Conservation (phyloP, 352 stramenopile genomes). For the Pythium dissotocum region DNA sequence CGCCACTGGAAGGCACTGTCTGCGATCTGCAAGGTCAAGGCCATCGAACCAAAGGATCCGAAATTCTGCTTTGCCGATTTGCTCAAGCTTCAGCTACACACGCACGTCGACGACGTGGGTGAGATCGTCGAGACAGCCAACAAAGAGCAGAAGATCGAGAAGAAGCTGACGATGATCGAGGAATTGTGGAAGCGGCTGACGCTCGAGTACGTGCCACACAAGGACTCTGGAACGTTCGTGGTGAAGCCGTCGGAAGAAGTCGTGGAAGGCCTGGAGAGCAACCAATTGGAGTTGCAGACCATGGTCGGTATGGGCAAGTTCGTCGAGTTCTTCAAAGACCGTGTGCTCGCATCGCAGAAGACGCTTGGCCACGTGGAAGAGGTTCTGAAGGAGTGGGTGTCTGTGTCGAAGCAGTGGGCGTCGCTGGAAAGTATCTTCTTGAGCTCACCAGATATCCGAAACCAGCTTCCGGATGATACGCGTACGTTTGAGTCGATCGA, state of each 20-base stretch:
- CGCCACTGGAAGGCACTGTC: constrained; percentile 93
- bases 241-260: constrained; percentile 88
- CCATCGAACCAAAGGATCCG: constrained; percentile 79
- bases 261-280: constrained; percentile 83
- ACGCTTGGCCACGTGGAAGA: constrained; percentile 85
- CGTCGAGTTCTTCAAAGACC: constrained; percentile 89
- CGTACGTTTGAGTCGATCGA: constrained; percentile 88
- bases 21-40: constrained; percentile 83
- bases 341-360: constrained; percentile 77
- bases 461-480: constrained; percentile 85
- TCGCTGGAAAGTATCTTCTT: constrained; percentile 90
- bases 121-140: constrained; percentile 89
- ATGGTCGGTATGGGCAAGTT: constrained; percentile 93
- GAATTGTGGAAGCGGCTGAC: constrained; percentile 82
- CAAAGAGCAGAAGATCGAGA: constrained; percentile 91
- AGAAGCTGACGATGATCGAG: constrained; percentile 89
- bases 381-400: constrained; percentile 88
- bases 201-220: constrained; percentile 86
- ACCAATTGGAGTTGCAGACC: constrained; percentile 86
- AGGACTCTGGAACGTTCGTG: constrained; percentile 84
- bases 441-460: constrained; percentile 86
- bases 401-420: constrained; percentile 86
- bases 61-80: constrained; percentile 86
- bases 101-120: constrained; percentile 83
- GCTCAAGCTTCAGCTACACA: constrained; percentile 80